These are phyloP conservation scores for Colletotrichum melonis DNA, from an alignment of 2,329 filamentous ascomycete genomes.

Conservation along the genomic window DNA sequence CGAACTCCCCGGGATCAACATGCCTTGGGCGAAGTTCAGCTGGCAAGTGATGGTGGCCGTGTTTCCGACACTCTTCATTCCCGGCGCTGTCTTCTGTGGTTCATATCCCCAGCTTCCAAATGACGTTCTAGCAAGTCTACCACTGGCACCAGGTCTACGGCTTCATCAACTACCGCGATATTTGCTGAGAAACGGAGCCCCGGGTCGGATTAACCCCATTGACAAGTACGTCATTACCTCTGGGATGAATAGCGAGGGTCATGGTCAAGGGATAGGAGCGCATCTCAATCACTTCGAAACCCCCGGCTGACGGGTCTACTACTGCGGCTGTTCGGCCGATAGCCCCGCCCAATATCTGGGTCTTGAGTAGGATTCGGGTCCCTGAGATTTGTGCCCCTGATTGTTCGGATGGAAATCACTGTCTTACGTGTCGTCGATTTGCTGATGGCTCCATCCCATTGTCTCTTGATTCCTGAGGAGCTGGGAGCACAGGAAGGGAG, in stretches of 20 bases:
- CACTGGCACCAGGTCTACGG: not conserved
- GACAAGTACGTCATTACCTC: not conserved
- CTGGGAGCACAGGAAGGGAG: not conserved
- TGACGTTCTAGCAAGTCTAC: not conserved
- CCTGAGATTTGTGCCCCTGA: not conserved
- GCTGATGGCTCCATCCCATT: not conserved
- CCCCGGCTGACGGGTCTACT: not conserved
- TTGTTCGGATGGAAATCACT: not conserved
- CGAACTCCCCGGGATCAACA: not conserved
- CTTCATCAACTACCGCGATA: not conserved
- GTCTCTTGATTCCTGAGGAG: not conserved
- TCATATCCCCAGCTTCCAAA: not conserved
- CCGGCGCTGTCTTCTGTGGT: not conserved
- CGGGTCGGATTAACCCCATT: not conserved
- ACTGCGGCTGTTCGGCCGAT: conserved; percentile 12
- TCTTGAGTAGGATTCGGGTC: not conserved
- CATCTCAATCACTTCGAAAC: conserved; percentile 24
- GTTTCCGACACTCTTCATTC: not conserved
- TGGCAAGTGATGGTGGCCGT: not conserved
- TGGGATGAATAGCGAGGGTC: not conserved
- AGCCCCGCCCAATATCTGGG: not conserved
- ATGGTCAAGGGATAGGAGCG: not conserved
- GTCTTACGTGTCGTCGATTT: not conserved
- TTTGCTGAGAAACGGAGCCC: not conserved
- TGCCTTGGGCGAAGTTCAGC: not conserved